A percentile compares a stretch with the other conserved stretches of the same genome.
Evolutionary conservation across 495 filamentous ascomycete species (phyloP).

Genomic region (Xylaria flabelliformis): DNA sequence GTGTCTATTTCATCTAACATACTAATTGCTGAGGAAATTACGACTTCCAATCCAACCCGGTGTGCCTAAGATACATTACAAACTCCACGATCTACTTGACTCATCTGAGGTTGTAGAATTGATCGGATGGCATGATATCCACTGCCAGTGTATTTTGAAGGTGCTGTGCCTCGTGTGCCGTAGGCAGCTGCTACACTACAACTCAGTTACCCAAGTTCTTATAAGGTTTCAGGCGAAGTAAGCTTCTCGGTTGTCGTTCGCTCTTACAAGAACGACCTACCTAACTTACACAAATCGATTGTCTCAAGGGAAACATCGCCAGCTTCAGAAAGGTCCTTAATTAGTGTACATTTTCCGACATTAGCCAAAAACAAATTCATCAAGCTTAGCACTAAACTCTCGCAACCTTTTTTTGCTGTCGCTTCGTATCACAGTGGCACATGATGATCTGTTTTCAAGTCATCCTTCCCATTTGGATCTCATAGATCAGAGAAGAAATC

Average conservation of each 20-base stretch:
- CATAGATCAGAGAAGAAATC: background rate
- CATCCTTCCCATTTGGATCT: background rate
- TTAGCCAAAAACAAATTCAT: background rate
- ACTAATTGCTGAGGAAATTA: background rate
- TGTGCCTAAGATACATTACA: background rate
- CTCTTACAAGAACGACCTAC: background rate
- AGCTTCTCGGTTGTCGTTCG: background rate
- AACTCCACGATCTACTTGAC: background rate
- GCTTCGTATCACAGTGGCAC: background rate
- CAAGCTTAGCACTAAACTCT: background rate
- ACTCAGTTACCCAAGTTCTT: background rate
- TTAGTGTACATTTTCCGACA: background rate
- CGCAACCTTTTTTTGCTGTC: background rate
- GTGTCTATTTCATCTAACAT: background rate
- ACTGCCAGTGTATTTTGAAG: background rate
- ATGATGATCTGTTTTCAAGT: too few relatives aligned
- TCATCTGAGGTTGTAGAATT: background rate
- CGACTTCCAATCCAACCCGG: background rate
- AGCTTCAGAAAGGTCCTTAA: background rate
- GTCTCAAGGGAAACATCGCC: too few relatives aligned
- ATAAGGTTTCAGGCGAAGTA: background rate
- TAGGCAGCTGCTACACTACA: background rate
- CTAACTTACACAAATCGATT: too few relatives aligned
- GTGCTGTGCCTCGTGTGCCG: background rate
- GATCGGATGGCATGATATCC: background rate